phyloP scores from a whole-genome alignment of 106 monocot genomes.

The Dendrobium huoshanense region DNA sequence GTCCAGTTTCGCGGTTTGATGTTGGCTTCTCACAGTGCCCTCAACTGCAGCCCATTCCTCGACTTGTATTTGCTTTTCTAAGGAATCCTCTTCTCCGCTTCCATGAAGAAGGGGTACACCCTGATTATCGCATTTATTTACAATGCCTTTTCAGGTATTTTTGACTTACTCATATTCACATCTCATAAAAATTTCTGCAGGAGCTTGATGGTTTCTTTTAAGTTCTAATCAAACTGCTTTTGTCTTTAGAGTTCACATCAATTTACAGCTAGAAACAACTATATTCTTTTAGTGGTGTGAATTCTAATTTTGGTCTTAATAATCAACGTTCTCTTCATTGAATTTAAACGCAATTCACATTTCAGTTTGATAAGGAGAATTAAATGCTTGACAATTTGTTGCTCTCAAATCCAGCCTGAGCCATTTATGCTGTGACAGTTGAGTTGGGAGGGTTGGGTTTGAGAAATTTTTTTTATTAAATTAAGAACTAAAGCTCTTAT shows the following conservation, averaged over 20 bases:
- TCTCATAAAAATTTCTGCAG: not conserved
- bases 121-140: conserved; percentile 85
- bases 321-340: not conserved
- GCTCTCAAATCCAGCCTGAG: not conserved
- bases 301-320: not conserved
- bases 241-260: too few species aligned
- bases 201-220: not conserved
- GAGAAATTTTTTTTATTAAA: not conserved
- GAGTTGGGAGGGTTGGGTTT: not conserved
- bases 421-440: not conserved
- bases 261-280: not conserved
- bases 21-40: conserved; percentile 80
- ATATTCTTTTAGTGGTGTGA: not conserved
- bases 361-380: not conserved
- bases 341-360: not conserved
- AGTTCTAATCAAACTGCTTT: not conserved
- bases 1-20: conserved; percentile 37
- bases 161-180: not conserved
- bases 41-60: conserved; percentile 75
- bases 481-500: not conserved
- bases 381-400: not conserved
- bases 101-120: conserved; percentile 96
- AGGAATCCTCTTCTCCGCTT: conserved; percentile 89
- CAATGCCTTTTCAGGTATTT: conserved; percentile 94
- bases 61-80: conserved; percentile 88